These are phyloP conservation scores for Teratosphaeriaceae sp. DNA, from an alignment of 2,329 filamentous ascomycete genomes.

Conservation along the genomic window DNA sequence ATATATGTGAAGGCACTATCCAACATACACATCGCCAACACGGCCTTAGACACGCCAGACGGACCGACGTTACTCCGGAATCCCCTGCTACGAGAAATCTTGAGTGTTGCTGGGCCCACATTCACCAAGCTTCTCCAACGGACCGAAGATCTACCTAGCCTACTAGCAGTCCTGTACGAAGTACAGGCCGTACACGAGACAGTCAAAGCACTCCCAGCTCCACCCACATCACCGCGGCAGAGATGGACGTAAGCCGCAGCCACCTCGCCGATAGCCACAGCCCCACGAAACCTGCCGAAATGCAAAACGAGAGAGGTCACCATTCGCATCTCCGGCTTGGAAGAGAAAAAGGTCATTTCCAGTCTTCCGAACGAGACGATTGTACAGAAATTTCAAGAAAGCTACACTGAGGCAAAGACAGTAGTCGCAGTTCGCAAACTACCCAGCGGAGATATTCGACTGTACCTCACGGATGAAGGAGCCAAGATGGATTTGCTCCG, in stretches of 20 bases:
- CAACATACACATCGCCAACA: no score
- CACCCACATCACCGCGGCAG: no score
- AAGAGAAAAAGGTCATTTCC: no score
- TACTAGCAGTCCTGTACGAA: no score
- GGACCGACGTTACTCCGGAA: neutral
- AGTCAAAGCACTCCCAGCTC: no score
- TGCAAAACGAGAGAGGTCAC: neutral
- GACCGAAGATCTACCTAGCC: no score
- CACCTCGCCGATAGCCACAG: neutral
- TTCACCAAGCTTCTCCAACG: neutral
- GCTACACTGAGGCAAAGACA: neutral
- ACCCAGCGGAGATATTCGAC: no score
- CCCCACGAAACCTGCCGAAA: neutral
- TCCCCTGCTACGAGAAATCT: neutral
- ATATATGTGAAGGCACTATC: neutral
- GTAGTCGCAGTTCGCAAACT: neutral
- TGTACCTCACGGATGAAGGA: neutral
- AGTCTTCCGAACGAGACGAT: neutral
- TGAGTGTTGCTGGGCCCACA: neutral
- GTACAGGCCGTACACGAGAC: no score
- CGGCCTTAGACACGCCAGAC: neutral
- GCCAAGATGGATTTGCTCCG: neutral
- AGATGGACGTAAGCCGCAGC: no score
- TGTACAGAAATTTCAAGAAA: neutral
- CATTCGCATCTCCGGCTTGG: neutral